These are phyloP conservation scores for Epichloe gansuensis DNA, from an alignment of 2,329 filamentous ascomycete genomes.

Conservation along the genomic window DNA sequence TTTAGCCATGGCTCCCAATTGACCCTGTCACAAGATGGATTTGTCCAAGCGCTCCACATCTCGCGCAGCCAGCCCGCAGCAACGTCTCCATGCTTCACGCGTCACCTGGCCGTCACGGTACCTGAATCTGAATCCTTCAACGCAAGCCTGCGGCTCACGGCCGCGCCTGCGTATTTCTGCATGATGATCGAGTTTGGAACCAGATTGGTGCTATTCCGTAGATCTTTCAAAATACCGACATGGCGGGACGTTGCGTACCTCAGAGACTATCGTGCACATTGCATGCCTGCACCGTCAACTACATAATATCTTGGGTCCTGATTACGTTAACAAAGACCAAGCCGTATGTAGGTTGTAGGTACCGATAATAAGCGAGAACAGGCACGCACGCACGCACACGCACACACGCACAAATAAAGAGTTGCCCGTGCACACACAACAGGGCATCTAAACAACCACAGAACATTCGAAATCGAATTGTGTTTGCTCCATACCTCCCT, in stretches of 20 bases:
- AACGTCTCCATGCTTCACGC: constrained; percentile 4
- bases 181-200: not conserved
- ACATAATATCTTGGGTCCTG: not conserved
- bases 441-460: not conserved
- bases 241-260: not conserved
- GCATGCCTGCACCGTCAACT: not conserved
- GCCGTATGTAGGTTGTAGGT: not conserved
- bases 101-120: constrained; percentile 6
- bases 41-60: constrained; percentile 3
- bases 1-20: constrained; percentile 1
- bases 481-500: not conserved
- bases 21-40: constrained; percentile 3
- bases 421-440: not conserved
- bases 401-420: not conserved
- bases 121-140: not conserved
- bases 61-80: constrained; percentile 6
- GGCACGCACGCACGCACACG: not conserved
- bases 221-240: constrained; percentile 1
- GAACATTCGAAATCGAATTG: not conserved
- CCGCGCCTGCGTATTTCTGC: constrained; percentile 1
- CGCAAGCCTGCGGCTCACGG: not conserved
- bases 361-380: constrained; percentile 8
- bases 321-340: not conserved
- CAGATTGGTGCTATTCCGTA: not conserved
- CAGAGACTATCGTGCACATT: not conserved